These are phyloP conservation scores for Podospora pseudoanserina DNA, from an alignment of 495 filamentous ascomycete species.

Conservation along the genomic window DNA sequence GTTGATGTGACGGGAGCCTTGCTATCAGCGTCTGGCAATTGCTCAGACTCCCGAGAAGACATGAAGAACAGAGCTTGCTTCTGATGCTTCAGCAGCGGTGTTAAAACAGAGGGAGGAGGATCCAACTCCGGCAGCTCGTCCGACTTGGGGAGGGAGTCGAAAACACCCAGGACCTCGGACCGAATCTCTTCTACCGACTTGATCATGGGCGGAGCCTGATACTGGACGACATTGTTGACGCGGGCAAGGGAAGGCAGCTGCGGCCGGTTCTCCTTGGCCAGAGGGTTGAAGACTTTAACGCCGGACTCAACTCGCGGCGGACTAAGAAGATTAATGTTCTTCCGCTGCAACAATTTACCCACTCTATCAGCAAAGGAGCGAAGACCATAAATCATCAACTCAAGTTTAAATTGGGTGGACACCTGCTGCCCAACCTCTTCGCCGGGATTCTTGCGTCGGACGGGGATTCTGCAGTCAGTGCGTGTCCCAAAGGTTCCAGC, in stretches of 20 bases:
- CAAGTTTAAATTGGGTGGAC: constrained; percentile 53
- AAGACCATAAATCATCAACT: constrained; percentile 78
- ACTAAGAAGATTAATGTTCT: constrained; percentile 60
- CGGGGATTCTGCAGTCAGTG: constrained; percentile 62
- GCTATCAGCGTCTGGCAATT: constrained; percentile 23
- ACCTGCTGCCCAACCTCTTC: constrained; percentile 54
- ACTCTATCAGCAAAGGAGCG: constrained; percentile 58
- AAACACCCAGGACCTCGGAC: constrained; percentile 79
- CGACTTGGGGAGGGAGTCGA: constrained; percentile 70
- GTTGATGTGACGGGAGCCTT: constrained; percentile 63
- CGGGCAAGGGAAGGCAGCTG: constrained; percentile 24
- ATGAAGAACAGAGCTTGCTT: constrained; percentile 90
- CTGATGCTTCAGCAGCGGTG: constrained; percentile 77
- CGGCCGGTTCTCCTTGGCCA: constrained; percentile 44
- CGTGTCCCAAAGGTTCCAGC: constrained; percentile 51
- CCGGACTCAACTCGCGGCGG: constrained; percentile 62
- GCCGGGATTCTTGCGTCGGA: constrained; percentile 51
- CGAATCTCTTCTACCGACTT: constrained; percentile 80
- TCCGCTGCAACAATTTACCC: constrained; percentile 61
- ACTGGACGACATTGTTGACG: constrained; percentile 16
- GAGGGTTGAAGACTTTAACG: constrained; percentile 64
- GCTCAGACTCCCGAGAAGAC: constrained; percentile 67
- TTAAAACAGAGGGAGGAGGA: constrained; percentile 56
- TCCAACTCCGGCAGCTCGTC: constrained; percentile 78
- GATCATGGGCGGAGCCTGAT: constrained; percentile 28